Evolutionary conservation across 1,139 yeast species (phyloP), one percentile per base, ranked within the genome.

Genomic region (Geotrichum europaeum): DNA sequence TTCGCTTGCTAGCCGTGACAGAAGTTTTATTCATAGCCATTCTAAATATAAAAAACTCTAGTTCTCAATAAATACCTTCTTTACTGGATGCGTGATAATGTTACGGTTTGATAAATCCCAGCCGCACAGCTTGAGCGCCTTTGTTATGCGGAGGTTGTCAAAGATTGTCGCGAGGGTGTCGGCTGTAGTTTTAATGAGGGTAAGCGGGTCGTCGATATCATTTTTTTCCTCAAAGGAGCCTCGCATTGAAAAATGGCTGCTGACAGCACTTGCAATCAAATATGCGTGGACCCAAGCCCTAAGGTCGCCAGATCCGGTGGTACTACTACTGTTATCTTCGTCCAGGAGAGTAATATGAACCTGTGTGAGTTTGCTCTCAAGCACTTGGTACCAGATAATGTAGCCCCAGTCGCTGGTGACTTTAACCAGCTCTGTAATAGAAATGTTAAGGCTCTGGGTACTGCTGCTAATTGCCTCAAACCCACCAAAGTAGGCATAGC

Each of bases 251-350:
- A 36, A 15, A 34, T 50, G 28, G 10, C 45, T 15, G 15, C 32
- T 30, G 34, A 59, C 25, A 12, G 50, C 52, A 18, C 64, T 63
- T 3, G 72, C 72, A 4, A 73, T 59, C 28, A 70, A 59, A 51
- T 70, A 64, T 10, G 75, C 75, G 59, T 72, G 76, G 18, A 65
- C 70, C 76, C 75, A 73, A 4, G 73, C 73, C 28, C 67, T 65
- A 30, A 71, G 51, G 34, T 68, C 72, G 12, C 64, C 62, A 47
- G 65, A 53, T 20, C 60, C 58, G 5, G 59, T 61, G 25, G 61
- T 61, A 50, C 36, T 60, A 30, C 57, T 57, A 40, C 49, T 25
- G 22, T 28, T 24, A 13, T 51, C 47, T 24, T 53, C 55, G 15
- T 56, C 51, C 22, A 68, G 55, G n/a, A 71, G 60, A 53, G 70